Evolutionary conservation across 345 rosid species (phyloP).

Genomic region (Lagerstroemia speciosa): DNA sequence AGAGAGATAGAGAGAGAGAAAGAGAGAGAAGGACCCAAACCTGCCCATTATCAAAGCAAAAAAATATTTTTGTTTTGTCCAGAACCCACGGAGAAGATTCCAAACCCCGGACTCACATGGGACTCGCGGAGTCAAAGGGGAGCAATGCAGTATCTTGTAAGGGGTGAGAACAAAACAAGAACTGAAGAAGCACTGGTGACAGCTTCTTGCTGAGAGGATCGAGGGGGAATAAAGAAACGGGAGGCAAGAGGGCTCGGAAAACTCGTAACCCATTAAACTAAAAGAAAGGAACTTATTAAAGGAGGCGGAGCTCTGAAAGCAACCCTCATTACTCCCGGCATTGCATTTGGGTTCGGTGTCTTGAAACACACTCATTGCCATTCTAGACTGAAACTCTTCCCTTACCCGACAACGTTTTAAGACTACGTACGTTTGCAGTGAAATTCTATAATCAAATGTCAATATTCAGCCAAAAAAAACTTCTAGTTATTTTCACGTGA

Average conservation of each 20-base stretch:
- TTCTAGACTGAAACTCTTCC: no score
- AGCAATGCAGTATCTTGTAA: conserved; percentile 5
- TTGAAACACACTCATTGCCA: conserved; percentile 54
- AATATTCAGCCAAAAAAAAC: no score
- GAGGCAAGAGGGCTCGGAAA: conserved; percentile 4
- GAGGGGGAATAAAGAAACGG: conserved; percentile 3
- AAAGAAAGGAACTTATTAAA: neutral
- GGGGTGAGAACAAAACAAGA: conserved; percentile 21
- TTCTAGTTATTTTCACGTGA: no score
- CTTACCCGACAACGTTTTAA: no score
- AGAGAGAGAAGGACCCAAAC: neutral
- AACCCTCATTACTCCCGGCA: conserved; percentile 8
- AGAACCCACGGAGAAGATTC: conserved; percentile 28
- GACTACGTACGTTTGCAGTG: no score
- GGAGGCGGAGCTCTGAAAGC: conserved; percentile 17
- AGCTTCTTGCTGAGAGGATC: neutral
- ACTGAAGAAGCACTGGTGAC: neutral
- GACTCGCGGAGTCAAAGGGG: neutral
- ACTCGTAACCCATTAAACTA: neutral
- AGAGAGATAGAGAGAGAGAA: no score
- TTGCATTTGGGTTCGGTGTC: conserved; percentile 58
- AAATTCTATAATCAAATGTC: no score
- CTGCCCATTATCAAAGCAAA: conserved; percentile 13
- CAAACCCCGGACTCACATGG: conserved; percentile 12
- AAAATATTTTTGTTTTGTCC: conserved; percentile 4